A percentile compares a stretch with the other conserved stretches of the same genome.
Evolutionary conservation across 2,329 filamentous ascomycete species (phyloP).

Genomic region (Bipolaris zeicola): DNA sequence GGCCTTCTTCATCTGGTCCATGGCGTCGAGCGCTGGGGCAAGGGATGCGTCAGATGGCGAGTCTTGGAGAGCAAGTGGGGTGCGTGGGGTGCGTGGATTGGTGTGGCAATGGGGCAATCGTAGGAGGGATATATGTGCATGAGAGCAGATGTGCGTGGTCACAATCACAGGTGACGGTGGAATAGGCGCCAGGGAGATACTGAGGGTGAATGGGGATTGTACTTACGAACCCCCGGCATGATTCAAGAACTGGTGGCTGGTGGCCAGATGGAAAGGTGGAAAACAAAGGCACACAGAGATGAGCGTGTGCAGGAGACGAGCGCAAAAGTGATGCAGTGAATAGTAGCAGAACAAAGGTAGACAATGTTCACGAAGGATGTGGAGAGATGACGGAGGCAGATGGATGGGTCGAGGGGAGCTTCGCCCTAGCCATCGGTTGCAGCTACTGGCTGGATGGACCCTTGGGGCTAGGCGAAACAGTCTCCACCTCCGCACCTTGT

Average conservation of each 20-base stretch:
- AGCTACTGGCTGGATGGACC: constrained; percentile 5
- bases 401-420: constrained; percentile 18
- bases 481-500: constrained; percentile 18
- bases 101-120: not conserved
- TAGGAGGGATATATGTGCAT: not conserved
- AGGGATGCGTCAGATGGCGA: constrained; percentile 16
- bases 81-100: not conserved
- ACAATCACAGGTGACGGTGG: not conserved
- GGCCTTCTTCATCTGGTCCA: constrained; percentile 46
- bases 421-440: constrained; percentile 13
- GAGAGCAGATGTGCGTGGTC: not conserved
- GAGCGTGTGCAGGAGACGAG: not conserved
- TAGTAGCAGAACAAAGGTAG: constrained; percentile 6
- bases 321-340: constrained; percentile 6
- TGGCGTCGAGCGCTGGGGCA: constrained; percentile 42
- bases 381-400: not conserved
- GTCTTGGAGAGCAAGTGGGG: not conserved
- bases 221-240: constrained; percentile 51
- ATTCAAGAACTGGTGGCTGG: constrained; percentile 13
- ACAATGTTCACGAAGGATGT: constrained; percentile 12
- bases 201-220: constrained; percentile 15
- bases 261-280: not conserved
- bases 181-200: constrained; percentile 2
- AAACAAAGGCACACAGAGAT: not conserved
- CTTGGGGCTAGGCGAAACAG: constrained; percentile 22